Evolutionary conservation across 805 yeast species (phyloP), one percentile per base, ranked within the genome.

Genomic region (Yamadazyma paraphyllophila): DNA sequence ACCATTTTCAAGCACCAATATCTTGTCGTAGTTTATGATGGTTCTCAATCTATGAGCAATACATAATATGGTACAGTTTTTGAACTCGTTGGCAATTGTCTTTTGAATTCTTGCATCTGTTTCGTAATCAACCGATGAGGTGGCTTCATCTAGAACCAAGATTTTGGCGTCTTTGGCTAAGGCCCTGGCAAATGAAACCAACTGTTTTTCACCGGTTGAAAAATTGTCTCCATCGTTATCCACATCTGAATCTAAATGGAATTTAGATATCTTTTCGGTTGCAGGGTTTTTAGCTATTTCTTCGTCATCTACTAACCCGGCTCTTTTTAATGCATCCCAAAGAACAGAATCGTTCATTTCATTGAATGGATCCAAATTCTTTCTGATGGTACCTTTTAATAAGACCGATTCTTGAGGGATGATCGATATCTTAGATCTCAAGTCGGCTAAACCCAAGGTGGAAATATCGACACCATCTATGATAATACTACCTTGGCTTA

Each of bases 11-110:
- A 88, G 74, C 3, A 88, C 96, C 53, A 88, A 70, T 43, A 88
- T 85, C 63, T 78, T 78, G 56, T 88, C 96, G 50, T 85, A 85
- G 55, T 80, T 80, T 39, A 83, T 67, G 52, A 85, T 85, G 0
- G 92, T 82, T 49, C 82, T 77, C 67, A 89, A 71, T 51, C 96
- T 73, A 64, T 88, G 96, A 2, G 96, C 96, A 64, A 89, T 88
- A 50, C 96, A 88, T 50, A 88, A 69, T 44, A 88, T 82, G 0
- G 96, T 88, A 49, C 92, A 83, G 26, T 80, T 64, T 2, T 63
- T 44, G 60, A 89, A 89, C 58, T 87, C 91, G 13, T 71, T 69
- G 13, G 77, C 69, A 41, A 85, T 85, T 4, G 95, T 84, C 13
- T 66, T 53, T 60, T 88, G 96, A 51, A 89, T 85, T 59, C 79